These are phyloP conservation scores for Nakaseomyces delphensis DNA, from an alignment of 1,139 yeast species.

Conservation along the genomic window DNA sequence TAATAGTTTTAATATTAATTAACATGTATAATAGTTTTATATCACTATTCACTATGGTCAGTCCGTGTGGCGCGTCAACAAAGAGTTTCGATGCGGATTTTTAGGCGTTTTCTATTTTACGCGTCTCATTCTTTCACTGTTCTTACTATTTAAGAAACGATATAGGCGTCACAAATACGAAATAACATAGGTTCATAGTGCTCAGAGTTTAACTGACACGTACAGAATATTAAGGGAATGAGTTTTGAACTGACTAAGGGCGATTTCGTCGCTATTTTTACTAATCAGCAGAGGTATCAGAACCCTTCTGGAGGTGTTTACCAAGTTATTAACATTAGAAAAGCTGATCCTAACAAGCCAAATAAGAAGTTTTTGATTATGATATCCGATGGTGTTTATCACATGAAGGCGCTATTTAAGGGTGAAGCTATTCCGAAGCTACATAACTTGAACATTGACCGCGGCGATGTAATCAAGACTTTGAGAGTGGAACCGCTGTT, in stretches of 20 bases:
- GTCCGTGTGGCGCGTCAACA: too few relatives aligned
- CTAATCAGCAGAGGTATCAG: slow-evolving; percentile 24
- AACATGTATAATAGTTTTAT: too few relatives aligned
- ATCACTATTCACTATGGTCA: too few relatives aligned
- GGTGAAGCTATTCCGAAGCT: slow-evolving; percentile 48
- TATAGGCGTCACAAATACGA: too few relatives aligned
- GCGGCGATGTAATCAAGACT: slow-evolving; percentile 32
- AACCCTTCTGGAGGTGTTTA: slow-evolving; percentile 28
- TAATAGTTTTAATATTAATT: too few relatives aligned
- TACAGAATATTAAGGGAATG: slow-evolving; percentile 22
- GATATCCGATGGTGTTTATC: slow-evolving; percentile 56
- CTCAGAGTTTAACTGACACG: too few relatives aligned
- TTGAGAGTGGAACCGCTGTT: slow-evolving; percentile 29
- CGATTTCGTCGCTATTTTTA: slow-evolving; percentile 26
- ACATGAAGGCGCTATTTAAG: slow-evolving; percentile 58
- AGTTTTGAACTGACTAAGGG: slow-evolving; percentile 23
- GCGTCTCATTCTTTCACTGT: too few relatives aligned
- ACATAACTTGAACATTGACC: slow-evolving; percentile 40
- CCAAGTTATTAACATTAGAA: slow-evolving; percentile 29
- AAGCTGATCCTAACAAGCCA: slow-evolving; percentile 24
- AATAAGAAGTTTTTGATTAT: slow-evolving; percentile 32
- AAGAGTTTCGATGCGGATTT: too few relatives aligned
- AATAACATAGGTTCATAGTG: too few relatives aligned
- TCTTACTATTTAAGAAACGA: too few relatives aligned
- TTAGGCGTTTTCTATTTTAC: too few relatives aligned